Evolutionary conservation across 2,329 filamentous ascomycete genomes (phyloP).

Genomic region (Fusarium coffeatum): DNA sequence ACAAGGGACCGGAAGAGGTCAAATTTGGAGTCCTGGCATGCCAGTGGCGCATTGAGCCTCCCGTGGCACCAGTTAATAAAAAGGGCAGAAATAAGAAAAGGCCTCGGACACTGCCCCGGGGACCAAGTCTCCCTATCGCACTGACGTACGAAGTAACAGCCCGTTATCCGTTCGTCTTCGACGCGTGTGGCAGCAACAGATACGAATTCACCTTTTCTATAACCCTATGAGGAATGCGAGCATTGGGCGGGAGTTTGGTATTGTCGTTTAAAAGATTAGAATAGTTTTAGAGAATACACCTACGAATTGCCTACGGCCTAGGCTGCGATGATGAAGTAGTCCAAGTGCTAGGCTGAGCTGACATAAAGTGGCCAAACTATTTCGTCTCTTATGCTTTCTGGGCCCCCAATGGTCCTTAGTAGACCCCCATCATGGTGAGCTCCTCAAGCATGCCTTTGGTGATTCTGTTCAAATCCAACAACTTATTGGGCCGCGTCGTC

Average conservation of each 20-base stretch:
- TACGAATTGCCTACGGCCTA: background rate
- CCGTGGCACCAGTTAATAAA: constrained; percentile 35
- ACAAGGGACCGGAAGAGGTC: constrained; percentile 52
- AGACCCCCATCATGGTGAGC: constrained; percentile 41
- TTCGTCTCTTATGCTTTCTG: background rate
- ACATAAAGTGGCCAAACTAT: background rate
- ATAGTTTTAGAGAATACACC: constrained; percentile 38
- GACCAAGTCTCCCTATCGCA: background rate
- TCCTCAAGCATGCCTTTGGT: constrained; percentile 41
- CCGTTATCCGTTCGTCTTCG: constrained; percentile 43
- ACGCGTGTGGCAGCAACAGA: constrained; percentile 28
- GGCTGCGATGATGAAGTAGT: background rate
- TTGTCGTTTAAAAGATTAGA: constrained; percentile 21
- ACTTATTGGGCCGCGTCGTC: constrained; percentile 37
- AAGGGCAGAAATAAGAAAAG: constrained; percentile 47
- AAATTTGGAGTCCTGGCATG: constrained; percentile 57
- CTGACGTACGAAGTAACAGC: constrained; percentile 11
- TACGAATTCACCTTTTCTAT: constrained; percentile 46
- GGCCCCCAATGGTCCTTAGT: background rate
- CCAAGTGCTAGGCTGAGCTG: background rate
- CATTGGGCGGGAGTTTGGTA: background rate
- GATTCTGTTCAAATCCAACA: constrained; percentile 36
- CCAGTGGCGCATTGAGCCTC: constrained; percentile 52
- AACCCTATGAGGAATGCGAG: constrained; percentile 17
- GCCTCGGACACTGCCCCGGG: constrained; percentile 20